These are phyloP conservation scores for Rhododendron ovatum DNA, from an alignment of 148 eudicot species.

Conservation along the genomic window DNA sequence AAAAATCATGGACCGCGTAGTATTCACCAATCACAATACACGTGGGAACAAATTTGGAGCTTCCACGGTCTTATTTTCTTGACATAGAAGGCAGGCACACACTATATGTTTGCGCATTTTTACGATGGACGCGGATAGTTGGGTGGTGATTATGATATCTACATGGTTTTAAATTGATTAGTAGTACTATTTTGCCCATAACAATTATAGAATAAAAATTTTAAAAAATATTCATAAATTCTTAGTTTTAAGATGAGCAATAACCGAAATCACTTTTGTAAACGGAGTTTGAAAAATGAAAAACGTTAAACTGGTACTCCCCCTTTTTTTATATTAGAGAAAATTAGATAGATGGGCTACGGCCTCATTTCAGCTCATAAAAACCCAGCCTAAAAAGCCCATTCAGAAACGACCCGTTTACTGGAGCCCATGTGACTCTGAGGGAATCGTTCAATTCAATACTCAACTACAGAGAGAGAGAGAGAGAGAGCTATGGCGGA, in stretches of 20 bases:
- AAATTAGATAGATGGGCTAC: background rate
- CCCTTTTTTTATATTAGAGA: background rate
- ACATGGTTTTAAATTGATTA: too few relatives aligned
- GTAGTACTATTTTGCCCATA: background rate
- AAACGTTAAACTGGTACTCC: too few relatives aligned
- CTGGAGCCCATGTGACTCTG: background rate
- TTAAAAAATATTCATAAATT: too few relatives aligned
- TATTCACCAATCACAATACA: too few relatives aligned
- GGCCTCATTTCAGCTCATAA: background rate
- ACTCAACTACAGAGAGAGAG: background rate
- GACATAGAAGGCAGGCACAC: background rate
- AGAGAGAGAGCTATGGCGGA: conserved; percentile 54
- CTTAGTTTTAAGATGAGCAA: too few relatives aligned
- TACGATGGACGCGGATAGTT: too few relatives aligned
- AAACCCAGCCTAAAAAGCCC: background rate
- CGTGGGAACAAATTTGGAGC: background rate
- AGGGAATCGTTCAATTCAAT: background rate
- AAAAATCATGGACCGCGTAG: too few relatives aligned
- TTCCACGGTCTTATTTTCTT: background rate
- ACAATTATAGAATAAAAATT: too few relatives aligned
- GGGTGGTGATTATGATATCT: background rate
- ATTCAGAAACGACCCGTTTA: background rate
- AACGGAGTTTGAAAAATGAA: too few relatives aligned
- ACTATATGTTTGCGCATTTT: background rate
- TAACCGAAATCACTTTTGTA: too few relatives aligned